phyloP scores from a whole-genome alignment of 2,329 filamentous ascomycete species.

The Claviceps sorghi region DNA sequence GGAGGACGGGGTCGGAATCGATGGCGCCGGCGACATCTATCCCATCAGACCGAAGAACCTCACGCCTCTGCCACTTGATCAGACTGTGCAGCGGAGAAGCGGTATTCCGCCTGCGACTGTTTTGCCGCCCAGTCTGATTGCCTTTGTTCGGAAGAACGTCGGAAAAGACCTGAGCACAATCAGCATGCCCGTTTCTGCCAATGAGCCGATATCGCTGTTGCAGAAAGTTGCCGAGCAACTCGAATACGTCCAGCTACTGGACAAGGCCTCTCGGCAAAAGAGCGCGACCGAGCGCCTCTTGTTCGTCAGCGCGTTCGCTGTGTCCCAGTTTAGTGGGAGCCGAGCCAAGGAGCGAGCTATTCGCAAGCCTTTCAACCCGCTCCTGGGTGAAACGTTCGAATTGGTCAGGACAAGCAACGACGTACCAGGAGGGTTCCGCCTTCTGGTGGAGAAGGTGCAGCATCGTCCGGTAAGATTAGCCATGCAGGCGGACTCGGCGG shows the following conservation, averaged over 20 bases:
- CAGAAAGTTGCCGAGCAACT: conserved; percentile 82
- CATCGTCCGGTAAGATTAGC: conserved; percentile 87
- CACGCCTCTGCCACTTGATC: conserved; percentile 58
- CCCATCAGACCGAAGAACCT: conserved; percentile 64
- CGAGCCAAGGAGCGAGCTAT: conserved; percentile 82
- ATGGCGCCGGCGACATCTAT: conserved; percentile 50
- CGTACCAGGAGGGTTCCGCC: conserved; percentile 59
- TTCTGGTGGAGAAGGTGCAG: conserved; percentile 89
- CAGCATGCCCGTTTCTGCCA: conserved; percentile 92
- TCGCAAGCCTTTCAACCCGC: conserved; percentile 92
- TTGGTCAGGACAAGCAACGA: conserved; percentile 72
- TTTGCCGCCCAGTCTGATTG: conserved; percentile 77
- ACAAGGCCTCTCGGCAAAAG: conserved; percentile 52
- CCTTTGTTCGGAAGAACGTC: conserved; percentile 91
- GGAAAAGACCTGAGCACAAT: conserved; percentile 95
- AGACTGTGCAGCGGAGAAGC: conserved; percentile 48
- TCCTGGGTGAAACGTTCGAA: conserved; percentile 92
- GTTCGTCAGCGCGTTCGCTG: conserved; percentile 77
- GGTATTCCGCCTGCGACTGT: conserved; percentile 62
- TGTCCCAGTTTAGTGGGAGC: conserved; percentile 69
- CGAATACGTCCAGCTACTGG: conserved; percentile 77
- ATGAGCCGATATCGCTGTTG: conserved; percentile 78
- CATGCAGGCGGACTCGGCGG: conserved; percentile 74
- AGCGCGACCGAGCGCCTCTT: conserved; percentile 56
- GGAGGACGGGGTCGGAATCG: conserved; percentile 42